A percentile compares a stretch with the other conserved stretches of the same genome.
Conservation (phyloP, 1,139 yeast species). For the Torulaspora pretoriensis region DNA sequence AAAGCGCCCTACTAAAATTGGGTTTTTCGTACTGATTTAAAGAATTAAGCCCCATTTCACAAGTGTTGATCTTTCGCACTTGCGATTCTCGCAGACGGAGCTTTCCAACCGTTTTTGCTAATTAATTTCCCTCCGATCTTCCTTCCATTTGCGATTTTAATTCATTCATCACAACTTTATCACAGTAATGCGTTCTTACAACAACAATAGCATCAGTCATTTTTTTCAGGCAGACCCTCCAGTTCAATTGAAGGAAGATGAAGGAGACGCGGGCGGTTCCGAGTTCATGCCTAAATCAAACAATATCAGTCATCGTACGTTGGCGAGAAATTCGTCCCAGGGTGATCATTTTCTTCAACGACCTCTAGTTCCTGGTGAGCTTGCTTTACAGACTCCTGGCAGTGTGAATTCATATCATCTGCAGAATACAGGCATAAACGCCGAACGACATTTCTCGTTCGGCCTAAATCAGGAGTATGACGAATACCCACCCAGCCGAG, state of each 20-base stretch:
- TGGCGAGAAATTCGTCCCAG: neutral
- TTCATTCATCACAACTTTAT: neutral
- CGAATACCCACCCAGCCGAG: conserved; percentile 15
- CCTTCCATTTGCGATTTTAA: neutral
- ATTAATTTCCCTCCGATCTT: neutral
- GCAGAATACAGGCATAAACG: neutral
- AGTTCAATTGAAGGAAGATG: conserved; percentile 3
- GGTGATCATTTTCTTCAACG: conserved; percentile 3
- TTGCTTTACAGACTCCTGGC: neutral
- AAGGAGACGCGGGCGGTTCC: conserved; percentile 4
- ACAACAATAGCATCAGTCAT: conserved; percentile 12
- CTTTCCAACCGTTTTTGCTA: neutral
- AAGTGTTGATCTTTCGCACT: neutral
- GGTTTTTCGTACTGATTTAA: neutral
- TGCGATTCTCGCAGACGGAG: neutral
- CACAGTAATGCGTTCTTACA: conserved; percentile 11
- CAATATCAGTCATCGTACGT: neutral
- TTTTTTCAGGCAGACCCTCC: conserved; percentile 13
- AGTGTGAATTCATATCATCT: neutral
- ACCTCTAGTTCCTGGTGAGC: neutral
- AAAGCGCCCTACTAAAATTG: neutral
- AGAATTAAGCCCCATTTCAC: neutral
- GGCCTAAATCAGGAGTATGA: conserved; percentile 10
- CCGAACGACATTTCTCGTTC: conserved; percentile 9
- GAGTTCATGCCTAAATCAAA: conserved; percentile 3